These are phyloP conservation scores for Xylaria sp. DNA, from an alignment of 2,329 filamentous ascomycete species.

Conservation along the genomic window DNA sequence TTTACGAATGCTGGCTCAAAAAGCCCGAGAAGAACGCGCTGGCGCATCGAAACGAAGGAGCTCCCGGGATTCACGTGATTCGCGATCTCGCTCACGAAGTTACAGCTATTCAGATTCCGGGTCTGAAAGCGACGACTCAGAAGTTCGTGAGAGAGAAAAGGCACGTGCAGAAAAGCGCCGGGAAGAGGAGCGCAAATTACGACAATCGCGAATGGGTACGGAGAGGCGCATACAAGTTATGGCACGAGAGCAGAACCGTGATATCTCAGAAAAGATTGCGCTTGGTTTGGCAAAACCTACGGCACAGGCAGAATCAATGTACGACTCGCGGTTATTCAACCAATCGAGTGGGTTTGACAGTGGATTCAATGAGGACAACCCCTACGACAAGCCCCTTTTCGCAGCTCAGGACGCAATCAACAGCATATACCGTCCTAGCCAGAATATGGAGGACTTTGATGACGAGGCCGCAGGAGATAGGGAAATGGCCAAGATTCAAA, in stretches of 20 bases:
- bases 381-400: slow-evolving; percentile 96
- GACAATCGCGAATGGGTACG: slow-evolving; percentile 94
- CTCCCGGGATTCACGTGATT: slow-evolving; percentile 55
- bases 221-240: slow-evolving; percentile 92
- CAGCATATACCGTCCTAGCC: slow-evolving; percentile 88
- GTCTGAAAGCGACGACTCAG: slow-evolving; percentile 72
- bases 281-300: slow-evolving; percentile 95
- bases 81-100: slow-evolving; percentile 59
- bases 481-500: slow-evolving; percentile 89
- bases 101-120: slow-evolving; percentile 64
- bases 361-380: slow-evolving; percentile 97
- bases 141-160: slow-evolving; percentile 78
- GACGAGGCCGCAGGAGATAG: slow-evolving; percentile 82
- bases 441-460: slow-evolving; percentile 78
- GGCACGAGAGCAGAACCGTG: slow-evolving; percentile 93
- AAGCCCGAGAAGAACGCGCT: slow-evolving; percentile 85
- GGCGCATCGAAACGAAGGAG: slow-evolving; percentile 61
- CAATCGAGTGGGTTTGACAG: slow-evolving; percentile 89
- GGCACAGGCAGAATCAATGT: slow-evolving; percentile 92
- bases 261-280: slow-evolving; percentile 97
- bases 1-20: slow-evolving; percentile 85
- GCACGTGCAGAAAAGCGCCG: slow-evolving; percentile 79
- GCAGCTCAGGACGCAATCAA: slow-evolving; percentile 94
- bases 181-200: slow-evolving; percentile 88
- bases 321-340: slow-evolving; percentile 95